Base-by-base conservation (phyloP, 2,329 filamentous ascomycete species). In the Aureobasidium namibiae region DNA sequence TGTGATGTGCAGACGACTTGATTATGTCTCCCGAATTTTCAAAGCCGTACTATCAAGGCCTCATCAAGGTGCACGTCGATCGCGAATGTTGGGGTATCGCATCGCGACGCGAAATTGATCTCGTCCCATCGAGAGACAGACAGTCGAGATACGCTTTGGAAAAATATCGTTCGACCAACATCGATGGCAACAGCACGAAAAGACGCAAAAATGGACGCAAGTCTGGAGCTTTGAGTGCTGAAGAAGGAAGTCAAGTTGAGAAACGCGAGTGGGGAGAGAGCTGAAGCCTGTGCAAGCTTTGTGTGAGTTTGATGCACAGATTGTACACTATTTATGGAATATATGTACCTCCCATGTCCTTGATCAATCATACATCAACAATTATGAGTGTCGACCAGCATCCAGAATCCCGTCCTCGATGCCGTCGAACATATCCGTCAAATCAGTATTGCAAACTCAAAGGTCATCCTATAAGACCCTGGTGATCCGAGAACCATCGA, bases 221-320 rank as follows among this genome's bases (percentile, higher is more conserved):
- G 26, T 4, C 21, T 44, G 38, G 29, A 56, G 29, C 13, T 34
- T 54, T 44, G 23, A 24, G 18, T 44, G 52, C 23, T 34, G 38
- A 29, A 53, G 52, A 56, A 42, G 16, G 38, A 56, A 56, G 52
- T 56, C 39, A 44, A 39, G 39, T 31, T 44, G 41, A n/a, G n/a
- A 26, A 24, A 16, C 11, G 18, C 9, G 18, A n/a, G 26, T 34
- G 39, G 39, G 52, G 39, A 56, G 31, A 21, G 44, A 53, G 33
- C 33, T 26, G 4, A 18, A 44, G 41, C 4, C 29, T 31, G 29
- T 31, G 29, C 10, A 38, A 16, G 21, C n/a, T 26, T 50, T 38
- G 33, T 50, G 46, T 11, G 26, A 10, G 7, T 34, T 31, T 31
- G 10, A 10, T 31, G 29, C 29, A 31, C 29, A 31, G 29, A 31